phyloP scores from a whole-genome alignment of 768 basidiomycete species.

The Psilocybe tampanensis region DNA sequence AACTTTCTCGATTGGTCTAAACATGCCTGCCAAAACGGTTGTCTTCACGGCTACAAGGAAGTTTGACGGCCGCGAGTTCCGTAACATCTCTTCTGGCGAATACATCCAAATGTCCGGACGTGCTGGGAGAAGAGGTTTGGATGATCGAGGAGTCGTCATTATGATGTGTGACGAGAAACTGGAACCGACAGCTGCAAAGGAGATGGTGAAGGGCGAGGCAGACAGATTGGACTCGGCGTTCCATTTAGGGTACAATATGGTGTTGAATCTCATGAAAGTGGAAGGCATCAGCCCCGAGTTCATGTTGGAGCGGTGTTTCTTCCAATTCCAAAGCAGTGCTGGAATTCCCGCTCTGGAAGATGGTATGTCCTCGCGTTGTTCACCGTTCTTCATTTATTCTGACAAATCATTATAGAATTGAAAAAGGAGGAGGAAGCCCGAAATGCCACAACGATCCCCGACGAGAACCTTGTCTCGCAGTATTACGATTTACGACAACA shows the following conservation, averaged over 20 bases:
- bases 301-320: constrained; percentile 97
- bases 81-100: constrained; percentile 92
- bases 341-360: constrained; percentile 86
- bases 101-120: constrained; percentile 99
- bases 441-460: constrained; percentile 69
- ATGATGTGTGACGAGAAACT: constrained; percentile 99
- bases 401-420: constrained; percentile 55
- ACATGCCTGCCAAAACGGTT: constrained; percentile 99
- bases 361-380: constrained; percentile 49
- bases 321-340: constrained; percentile 95
- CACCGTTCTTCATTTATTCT: not conserved
- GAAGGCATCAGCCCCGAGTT: constrained; percentile 98
- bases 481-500: constrained; percentile 96
- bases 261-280: constrained; percentile 96
- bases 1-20: constrained; percentile 96
- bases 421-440: constrained; percentile 68
- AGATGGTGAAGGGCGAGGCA: constrained; percentile 98
- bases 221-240: constrained; percentile 97
- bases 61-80: constrained; percentile 94
- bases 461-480: constrained; percentile 81
- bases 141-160: constrained; percentile 98
- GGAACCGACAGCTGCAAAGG: constrained; percentile 88
- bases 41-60: constrained; percentile 96
- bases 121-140: constrained; percentile 94
- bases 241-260: constrained; percentile 99